These are phyloP conservation scores for Oryza rufipogon DNA, from an alignment of 176 grass and related monocot genomes.

Conservation along the genomic window DNA sequence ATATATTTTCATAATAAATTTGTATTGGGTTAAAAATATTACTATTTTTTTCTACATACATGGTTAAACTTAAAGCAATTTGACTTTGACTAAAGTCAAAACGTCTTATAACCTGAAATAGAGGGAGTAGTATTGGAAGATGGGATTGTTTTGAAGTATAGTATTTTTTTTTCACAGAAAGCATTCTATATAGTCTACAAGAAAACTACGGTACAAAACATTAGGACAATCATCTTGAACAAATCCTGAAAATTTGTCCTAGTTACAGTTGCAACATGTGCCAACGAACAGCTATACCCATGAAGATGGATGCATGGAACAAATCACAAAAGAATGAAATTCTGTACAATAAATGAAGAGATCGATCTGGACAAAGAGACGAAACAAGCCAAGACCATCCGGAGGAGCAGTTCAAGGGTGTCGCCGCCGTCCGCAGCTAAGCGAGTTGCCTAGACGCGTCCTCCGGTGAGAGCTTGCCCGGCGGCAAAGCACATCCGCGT, in stretches of 20 bases:
- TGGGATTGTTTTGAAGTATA: background rate
- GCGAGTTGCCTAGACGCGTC: background rate
- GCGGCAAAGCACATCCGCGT: background rate
- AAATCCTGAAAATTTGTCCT: background rate
- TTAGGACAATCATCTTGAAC: background rate
- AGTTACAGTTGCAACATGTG: background rate
- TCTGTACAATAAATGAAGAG: background rate
- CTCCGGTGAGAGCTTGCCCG: background rate
- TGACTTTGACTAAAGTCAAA: too few relatives aligned
- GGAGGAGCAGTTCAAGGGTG: background rate
- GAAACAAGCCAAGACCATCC: background rate
- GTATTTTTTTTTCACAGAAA: background rate
- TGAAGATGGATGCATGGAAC: background rate
- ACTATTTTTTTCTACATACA: too few relatives aligned
- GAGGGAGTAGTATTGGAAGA: background rate
- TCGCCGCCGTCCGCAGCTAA: background rate
- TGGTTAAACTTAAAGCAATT: too few relatives aligned
- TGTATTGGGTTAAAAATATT: too few relatives aligned
- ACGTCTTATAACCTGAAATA: too few relatives aligned
- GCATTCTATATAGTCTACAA: too few relatives aligned
- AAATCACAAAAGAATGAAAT: background rate
- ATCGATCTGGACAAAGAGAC: constrained; percentile 6
- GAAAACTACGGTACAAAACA: background rate
- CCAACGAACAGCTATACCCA: background rate
- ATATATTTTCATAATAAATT: too few relatives aligned